Base-by-base conservation (phyloP, 768 basidiomycete species). In the Termitomyces sp. region DNA sequence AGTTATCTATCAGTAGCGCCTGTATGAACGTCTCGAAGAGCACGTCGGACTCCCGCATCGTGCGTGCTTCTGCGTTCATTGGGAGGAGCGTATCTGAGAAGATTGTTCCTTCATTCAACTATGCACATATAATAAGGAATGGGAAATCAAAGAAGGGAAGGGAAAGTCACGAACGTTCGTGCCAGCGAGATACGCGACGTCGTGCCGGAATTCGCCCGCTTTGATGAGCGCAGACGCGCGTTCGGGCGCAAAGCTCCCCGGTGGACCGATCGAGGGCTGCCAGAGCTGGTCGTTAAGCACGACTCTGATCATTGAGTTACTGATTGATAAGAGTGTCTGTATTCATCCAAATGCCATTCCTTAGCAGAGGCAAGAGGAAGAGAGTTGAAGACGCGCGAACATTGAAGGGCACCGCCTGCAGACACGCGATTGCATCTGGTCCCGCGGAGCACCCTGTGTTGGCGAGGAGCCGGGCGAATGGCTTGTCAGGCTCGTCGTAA, bases 271-370 rank as follows among this genome's bases (percentile, higher is more conserved):
- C 0, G 81, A 60, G 0, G 84, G 83, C 60, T 85, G 74, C 84
- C 84, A 85, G 4, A 85, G 69, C 62, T 86, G 84, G 0, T 58
- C 12, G 55, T 86, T 84, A 30, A 86, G 67, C 1, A 78, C 79
- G 0, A 70, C 52, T 0, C 20, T 51, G 8, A 81, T 79, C 77
- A 85, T 75, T 0, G 62, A 48, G 59, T 82, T 82, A 39, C 76
- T 79, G 46, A 78, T 76, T 55, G 76, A 74, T 59, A 81, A 44
- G 13, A 85, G 70, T 3, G 73, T 79, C 84, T 85, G 24, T 16
- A 2, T n/a, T 41, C 41, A n/a, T 13, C 18, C 18, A 41, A 41
- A 37, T 37, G 15, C 37, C 16, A 39, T 33, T n/a, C 27, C 1
- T 16, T 16, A 9, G 39, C 11, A 33, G 6, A n/a, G 6, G 2